Evolutionary conservation across 768 basidiomycete species (phyloP), one percentile per base, ranked within the genome.

Genomic region (Amanita muscaria): DNA sequence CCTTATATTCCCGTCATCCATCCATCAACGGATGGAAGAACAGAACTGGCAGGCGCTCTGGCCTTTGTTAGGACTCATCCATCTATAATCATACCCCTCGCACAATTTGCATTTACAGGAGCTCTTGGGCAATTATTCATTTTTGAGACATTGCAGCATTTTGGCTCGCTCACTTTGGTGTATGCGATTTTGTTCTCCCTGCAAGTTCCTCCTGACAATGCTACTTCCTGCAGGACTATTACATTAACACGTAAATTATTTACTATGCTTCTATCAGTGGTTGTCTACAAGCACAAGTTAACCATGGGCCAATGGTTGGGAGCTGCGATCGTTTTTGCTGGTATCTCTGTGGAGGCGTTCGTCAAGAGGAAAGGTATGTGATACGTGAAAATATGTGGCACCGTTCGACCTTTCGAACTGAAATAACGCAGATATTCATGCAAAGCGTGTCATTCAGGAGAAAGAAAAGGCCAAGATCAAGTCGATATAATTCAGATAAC

Each of bases 61-160:
- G 64, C 66, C 9, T 98, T 94, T 62, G 74, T 98, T 45, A 64
- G 67, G 35, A 65, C 68, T 4, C 94, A 98, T 59, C 92, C 93
- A 0, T 69, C 76, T 2, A 74, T 91, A 21, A 55, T 86, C 25
- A 51, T 62, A 3, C 88, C 94, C 0, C 70, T 99, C 21, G 68
- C 77, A 14, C 82, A 89, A 53, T 99, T 91, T 59, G 83, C 89
- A 12, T 60, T 92, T 9, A 88, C 90, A 0, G 96, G 96, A 31
- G 88, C 94, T 1, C 70, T 98, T 29, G 96, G 96, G 0, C 96
- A 98, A 63, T 66, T 98, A 5, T 99, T 99, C 65, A 98, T 99
- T 49, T 99, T 97, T 50, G 93, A 94, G 69, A 96, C 93, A 0
- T 65, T 91, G 50, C 84, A 89, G 49, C 85, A 88, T 58, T 94